phyloP scores from a whole-genome alignment of 768 basidiomycete species.

The Pisolithus marmoratus region DNA sequence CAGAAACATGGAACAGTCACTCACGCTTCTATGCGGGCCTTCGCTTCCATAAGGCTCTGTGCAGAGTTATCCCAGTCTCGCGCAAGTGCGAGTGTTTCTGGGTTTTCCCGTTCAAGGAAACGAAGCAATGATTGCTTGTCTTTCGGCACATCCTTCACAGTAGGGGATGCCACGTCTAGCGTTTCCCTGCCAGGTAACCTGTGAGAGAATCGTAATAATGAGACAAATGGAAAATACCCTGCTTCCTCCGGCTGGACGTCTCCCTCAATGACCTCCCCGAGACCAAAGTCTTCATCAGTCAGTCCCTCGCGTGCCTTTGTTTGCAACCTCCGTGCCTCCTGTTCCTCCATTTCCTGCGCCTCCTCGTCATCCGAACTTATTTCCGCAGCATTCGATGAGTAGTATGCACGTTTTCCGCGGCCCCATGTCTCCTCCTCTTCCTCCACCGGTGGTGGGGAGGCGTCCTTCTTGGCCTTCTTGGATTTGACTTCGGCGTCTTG shows the following conservation, averaged over 20 bases:
- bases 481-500: slow-evolving; percentile 9
- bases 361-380: slow-evolving; percentile 87
- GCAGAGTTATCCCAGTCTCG: slow-evolving; percentile 79
- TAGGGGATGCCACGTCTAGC: slow-evolving; percentile 1
- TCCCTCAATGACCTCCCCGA: slow-evolving; percentile 52
- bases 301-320: slow-evolving; percentile 65
- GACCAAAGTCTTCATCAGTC: slow-evolving; percentile 78
- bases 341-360: slow-evolving; percentile 80
- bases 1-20: slow-evolving; percentile 7
- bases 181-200: slow-evolving; percentile 12
- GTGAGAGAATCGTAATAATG: neutral
- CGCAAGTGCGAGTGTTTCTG: slow-evolving; percentile 75
- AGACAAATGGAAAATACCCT: slow-evolving; percentile 18
- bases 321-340: slow-evolving; percentile 80
- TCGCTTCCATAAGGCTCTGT: slow-evolving; percentile 44
- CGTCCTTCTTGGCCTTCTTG: slow-evolving; percentile 9
- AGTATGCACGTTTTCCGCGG: slow-evolving; percentile 71
- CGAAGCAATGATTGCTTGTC: slow-evolving; percentile 59
- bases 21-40: slow-evolving; percentile 51
- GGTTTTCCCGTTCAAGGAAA: slow-evolving; percentile 67
- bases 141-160: slow-evolving; percentile 31
- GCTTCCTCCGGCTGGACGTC: slow-evolving; percentile 21
- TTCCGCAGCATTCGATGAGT: slow-evolving; percentile 77
- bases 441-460: slow-evolving; percentile 14
- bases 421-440: slow-evolving; percentile 75